These are phyloP conservation scores for Calvatia gigantea DNA, from an alignment of 768 basidiomycete species.

Conservation along the genomic window DNA sequence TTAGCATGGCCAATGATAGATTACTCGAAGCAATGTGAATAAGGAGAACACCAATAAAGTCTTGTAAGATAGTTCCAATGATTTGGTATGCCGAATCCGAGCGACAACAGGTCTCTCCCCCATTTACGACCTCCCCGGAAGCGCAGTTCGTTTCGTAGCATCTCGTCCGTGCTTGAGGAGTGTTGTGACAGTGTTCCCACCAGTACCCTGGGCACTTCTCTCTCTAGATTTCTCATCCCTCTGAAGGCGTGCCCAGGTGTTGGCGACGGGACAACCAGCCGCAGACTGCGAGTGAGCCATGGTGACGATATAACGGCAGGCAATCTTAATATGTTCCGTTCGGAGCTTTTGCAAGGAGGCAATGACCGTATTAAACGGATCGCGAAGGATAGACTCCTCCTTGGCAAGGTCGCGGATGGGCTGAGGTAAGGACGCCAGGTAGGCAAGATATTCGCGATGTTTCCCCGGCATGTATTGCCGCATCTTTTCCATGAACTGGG, in stretches of 20 bases:
- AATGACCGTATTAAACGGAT: constrained; percentile 79
- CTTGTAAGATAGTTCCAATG: too few relatives aligned
- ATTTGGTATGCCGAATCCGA: too few relatives aligned
- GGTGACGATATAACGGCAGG: constrained; percentile 80
- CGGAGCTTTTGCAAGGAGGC: constrained; percentile 77
- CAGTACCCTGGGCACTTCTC: constrained; percentile 76
- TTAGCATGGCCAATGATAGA: too few relatives aligned
- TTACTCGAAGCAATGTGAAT: too few relatives aligned
- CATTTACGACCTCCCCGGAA: constrained; percentile 5
- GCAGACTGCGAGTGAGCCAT: constrained; percentile 64
- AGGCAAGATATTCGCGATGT: constrained; percentile 80
- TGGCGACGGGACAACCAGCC: constrained; percentile 48
- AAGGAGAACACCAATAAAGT: too few relatives aligned
- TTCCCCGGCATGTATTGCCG: constrained; percentile 91
- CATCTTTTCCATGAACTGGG: constrained; percentile 91
- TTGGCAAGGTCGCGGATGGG: constrained; percentile 62
- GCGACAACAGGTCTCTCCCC: not conserved
- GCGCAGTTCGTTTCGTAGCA: constrained; percentile 49
- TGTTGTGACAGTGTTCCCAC: constrained; percentile 78
- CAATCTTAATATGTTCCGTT: constrained; percentile 87
- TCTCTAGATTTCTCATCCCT: constrained; percentile 34
- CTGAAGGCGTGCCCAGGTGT: constrained; percentile 49
- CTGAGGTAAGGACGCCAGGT: constrained; percentile 57
- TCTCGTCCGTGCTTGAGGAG: constrained; percentile 90
- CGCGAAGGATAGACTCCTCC: constrained; percentile 53